Conservation (phyloP, 2,329 filamentous ascomycete genomes). For the Fusarium mangiferae region DNA sequence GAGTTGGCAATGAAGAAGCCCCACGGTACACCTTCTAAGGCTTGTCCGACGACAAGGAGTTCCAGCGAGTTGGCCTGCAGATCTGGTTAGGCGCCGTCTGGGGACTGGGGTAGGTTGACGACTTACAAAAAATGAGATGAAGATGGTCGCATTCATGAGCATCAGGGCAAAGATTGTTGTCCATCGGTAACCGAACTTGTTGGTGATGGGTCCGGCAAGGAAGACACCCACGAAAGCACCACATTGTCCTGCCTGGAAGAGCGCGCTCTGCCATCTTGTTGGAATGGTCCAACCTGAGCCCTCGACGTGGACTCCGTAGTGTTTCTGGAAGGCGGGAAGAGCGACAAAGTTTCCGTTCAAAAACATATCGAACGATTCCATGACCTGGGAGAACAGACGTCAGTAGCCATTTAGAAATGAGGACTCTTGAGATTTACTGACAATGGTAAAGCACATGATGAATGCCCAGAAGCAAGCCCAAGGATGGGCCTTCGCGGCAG, state of each 20-base stretch:
- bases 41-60: conserved; percentile 61
- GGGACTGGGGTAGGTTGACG: fast-evolving
- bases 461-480: conserved; percentile 61
- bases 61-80: conserved; percentile 46
- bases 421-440: conserved; percentile 41
- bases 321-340: conserved; percentile 49
- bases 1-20: conserved; percentile 72
- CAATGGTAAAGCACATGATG: conserved; percentile 61
- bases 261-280: conserved; percentile 54
- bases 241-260: conserved; percentile 48
- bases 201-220: conserved; percentile 51
- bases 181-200: conserved; percentile 51
- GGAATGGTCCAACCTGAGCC: conserved; percentile 46
- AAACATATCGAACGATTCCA: conserved; percentile 62
- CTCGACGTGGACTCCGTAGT: conserved; percentile 49
- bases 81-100: not conserved
- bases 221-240: conserved; percentile 52
- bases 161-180: conserved; percentile 51
- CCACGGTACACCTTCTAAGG: conserved; percentile 69
- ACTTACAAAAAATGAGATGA: conserved; percentile 63
- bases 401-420: not conserved
- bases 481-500: conserved; percentile 53
- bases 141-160: conserved; percentile 53
- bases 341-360: conserved; percentile 59
- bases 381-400: conserved; percentile 50